Base-by-base conservation (phyloP, 345 rosid species). In the Citrus cavaleriei region DNA sequence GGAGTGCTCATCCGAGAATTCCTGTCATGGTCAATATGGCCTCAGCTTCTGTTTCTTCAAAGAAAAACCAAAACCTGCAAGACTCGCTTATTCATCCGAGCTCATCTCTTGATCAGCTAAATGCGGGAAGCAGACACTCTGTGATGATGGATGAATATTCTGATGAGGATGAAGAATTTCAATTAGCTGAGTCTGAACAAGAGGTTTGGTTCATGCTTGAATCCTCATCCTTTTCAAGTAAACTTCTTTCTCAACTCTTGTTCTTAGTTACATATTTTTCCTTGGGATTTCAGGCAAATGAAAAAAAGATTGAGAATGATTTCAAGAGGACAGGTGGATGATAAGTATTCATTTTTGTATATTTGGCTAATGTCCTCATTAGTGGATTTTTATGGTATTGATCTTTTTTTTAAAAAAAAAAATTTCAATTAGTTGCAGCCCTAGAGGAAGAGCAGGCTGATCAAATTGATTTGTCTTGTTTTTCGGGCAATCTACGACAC, bases 1-100 rank as follows among this genome's bases (percentile, higher is more conserved):
- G 98, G 81, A 91, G 92, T 87, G 89, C 92, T 80, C 94, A 93
- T 54, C 96, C 95, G 8, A 92, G 98, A 86, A 97, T 97, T 37
- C 98, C 98, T 27, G 97, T 89, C 78, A 97, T 97, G 99, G 97
- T 92, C 82, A 97, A 93, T 83, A 94, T 97, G 98, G 88, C 97
- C 42, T 88, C 97, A 71, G 85, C 98, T 65, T 88, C 98, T 72
- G 77, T 76, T 81, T 84, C 93, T 69, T 81, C 88, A 51, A 87
- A 82, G 76, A 91, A 83, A 81, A 81, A 77, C 79, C 82, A 70
- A 81, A 97, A 87, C 81, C 73, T 82, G 78, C 82, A 83, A 30
- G 92, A 81, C 22, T 89, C 87, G 66, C 80, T 83, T 83, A 81
- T 72, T 72, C 90, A 87, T 74, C 78, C 89, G 81, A 86, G 87